Conservation (phyloP, 2,329 filamentous ascomycete genomes). For the Chaetomiaceae sp. region DNA sequence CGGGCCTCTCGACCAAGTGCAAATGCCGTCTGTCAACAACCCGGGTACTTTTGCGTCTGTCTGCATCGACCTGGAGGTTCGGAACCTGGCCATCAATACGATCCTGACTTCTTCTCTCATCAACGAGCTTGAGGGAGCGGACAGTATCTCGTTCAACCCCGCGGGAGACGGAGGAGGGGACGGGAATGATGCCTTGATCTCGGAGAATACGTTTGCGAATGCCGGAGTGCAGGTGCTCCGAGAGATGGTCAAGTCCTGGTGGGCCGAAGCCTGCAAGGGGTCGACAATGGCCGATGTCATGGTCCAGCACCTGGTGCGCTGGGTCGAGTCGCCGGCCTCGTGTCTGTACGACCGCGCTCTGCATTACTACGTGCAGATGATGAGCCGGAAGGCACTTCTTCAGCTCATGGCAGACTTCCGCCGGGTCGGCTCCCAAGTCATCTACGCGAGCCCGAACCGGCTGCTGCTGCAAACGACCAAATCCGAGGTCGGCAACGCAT, state of each 20-base stretch:
- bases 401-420: constrained; percentile 97
- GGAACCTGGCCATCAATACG: constrained; percentile 95
- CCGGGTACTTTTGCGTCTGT: constrained; percentile 93
- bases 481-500: constrained; percentile 92
- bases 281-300: constrained; percentile 96
- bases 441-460: constrained; percentile 89
- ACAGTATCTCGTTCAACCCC: constrained; percentile 81
- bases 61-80: constrained; percentile 89
- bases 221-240: constrained; percentile 85
- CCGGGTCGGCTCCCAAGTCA: constrained; percentile 86
- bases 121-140: constrained; percentile 89
- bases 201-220: constrained; percentile 88
- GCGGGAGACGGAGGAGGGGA: constrained; percentile 58
- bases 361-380: constrained; percentile 97
- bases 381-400: constrained; percentile 94
- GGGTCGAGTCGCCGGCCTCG: constrained; percentile 90
- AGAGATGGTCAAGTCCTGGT: constrained; percentile 99
- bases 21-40: constrained; percentile 91
- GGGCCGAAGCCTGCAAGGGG: constrained; percentile 85
- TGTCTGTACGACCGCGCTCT: constrained; percentile 93
- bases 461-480: constrained; percentile 94
- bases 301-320: constrained; percentile 93
- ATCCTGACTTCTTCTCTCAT: constrained; percentile 94
- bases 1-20: constrained; percentile 75
- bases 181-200: constrained; percentile 66